Evolutionary conservation across 2,329 filamentous ascomycete species (phyloP), one percentile per base, ranked within the genome.

Genomic region (Cyphellophora europaea): DNA sequence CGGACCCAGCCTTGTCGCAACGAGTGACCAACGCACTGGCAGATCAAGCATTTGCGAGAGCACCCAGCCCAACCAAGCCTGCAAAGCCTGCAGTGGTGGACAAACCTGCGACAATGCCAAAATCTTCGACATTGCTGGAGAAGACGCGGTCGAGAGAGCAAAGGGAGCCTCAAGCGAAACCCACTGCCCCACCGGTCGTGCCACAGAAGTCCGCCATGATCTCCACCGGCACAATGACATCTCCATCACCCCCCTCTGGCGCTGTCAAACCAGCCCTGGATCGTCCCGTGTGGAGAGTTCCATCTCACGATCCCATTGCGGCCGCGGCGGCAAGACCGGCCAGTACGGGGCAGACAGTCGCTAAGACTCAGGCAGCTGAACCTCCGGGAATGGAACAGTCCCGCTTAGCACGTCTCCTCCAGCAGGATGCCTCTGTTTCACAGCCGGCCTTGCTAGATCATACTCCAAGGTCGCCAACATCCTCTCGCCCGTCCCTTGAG

Each of bases 171-270:
- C 37, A 25, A 8, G 36, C 30, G 12, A 31, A 30, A 27, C 33
- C 23, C n/a, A 40, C 11, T 16, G 28, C 35, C 10, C 30, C 36
- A 28, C 27, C 43, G 3, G 27, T 57, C 3, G 58, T 63, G 27
- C 68, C 75, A 19, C 62, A 66, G 45, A 63, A 62, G 32, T 37
- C 52, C 28, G 4, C 30, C 2, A 71, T 79, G 68, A 71, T 79
- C 6, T 82, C 78, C 6, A 80, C 76, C 37, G 87, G 86, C 10
- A 93, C 86, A 0, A 89, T 91, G 78, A 93, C 87, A 4, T 67
- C 67, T 27, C 61, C 65, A 11, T 58, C 66, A 4, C 56, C 61
- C 12, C 62, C 69, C 16, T 60, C 63, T 15, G 27, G 43, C 35
- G 19, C 54, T 57, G 18, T 44, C 12, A 51, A 53, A 28, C 21